Evolutionary conservation across 1,139 yeast species (phyloP).

Genomic region (Geotrichum histeridarum): DNA sequence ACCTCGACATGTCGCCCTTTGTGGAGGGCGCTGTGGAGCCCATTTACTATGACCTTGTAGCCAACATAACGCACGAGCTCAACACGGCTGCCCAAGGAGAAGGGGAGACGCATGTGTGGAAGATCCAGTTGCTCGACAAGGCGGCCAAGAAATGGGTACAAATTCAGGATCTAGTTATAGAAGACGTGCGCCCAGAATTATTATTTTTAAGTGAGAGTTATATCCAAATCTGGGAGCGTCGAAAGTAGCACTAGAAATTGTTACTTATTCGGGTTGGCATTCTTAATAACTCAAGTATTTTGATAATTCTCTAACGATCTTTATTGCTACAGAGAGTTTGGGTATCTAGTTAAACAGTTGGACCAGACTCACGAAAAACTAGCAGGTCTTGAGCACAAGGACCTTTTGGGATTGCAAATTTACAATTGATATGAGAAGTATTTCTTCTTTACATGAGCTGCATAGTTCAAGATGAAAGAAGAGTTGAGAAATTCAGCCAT

Average conservation of each 20-base stretch:
- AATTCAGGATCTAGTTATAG: slow-evolving; percentile 49
- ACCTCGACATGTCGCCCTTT: slow-evolving; percentile 42
- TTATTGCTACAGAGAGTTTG: too few relatives aligned
- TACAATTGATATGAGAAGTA: too few relatives aligned
- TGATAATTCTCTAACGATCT: too few relatives aligned
- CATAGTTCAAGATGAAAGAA: too few relatives aligned
- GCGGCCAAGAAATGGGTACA: slow-evolving; percentile 51
- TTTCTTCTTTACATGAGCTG: too few relatives aligned
- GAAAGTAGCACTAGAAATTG: neutral
- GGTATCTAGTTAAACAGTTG: too few relatives aligned
- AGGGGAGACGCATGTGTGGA: slow-evolving; percentile 40
- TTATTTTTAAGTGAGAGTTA: slow-evolving; percentile 59
- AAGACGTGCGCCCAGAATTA: slow-evolving; percentile 50
- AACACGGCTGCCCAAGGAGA: slow-evolving; percentile 20
- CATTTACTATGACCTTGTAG: slow-evolving; percentile 44
- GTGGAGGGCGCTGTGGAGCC: slow-evolving; percentile 23
- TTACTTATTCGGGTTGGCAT: too few relatives aligned
- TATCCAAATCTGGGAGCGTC: slow-evolving; percentile 60
- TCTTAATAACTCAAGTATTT: too few relatives aligned
- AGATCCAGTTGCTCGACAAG: slow-evolving; percentile 47
- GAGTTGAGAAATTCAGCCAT: too few relatives aligned
- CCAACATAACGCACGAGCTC: slow-evolving; percentile 49
- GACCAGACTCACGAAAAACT: too few relatives aligned
- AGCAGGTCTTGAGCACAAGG: too few relatives aligned
- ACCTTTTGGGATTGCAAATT: too few relatives aligned